Base-by-base conservation (phyloP, 2,329 filamentous ascomycete genomes). In the Exophiala phaeomuriformis region DNA sequence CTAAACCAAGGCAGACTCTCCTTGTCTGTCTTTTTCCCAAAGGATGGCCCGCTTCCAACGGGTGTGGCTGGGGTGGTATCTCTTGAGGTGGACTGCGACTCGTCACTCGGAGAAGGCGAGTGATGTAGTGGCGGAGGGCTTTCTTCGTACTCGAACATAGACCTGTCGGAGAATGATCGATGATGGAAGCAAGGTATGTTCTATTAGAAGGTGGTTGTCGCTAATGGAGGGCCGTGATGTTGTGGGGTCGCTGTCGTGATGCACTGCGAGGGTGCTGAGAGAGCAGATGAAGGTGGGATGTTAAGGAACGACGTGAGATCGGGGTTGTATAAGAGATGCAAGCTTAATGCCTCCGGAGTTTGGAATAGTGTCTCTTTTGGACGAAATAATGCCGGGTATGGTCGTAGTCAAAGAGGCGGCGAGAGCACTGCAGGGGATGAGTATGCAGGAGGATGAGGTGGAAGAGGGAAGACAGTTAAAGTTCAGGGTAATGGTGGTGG, bases 131-230 rank as follows among this genome's bases (percentile, higher is more conserved):
- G 73, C 64, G 74, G 76, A 63, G 75, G 74, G 55, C 66, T 71
- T 59, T 74, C 72, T 66, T 72, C 71, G 65, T 75, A 75, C 72
- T 77, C 75, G 71, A 77, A 76, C 73, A 77, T 80, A 60, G 58
- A 63, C 59, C 44, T 55, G 28, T 36, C 32, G 39, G 29, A 50
- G 32, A 27, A 35, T 45, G 8, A 28, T 44, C 4, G n/a, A 19
- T 28, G 40, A 39, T 33, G 27, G 40, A 45, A 42, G 35, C 19
- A 19, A 64, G 67, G 63, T 32, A 31, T 36, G 42, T 27, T 35
- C 49, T 32, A 8, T 19, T 19, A 19, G 19, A 19, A 19, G 19
- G 42, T 12, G 33, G 48, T 29, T 42, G 48, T 48, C 33, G 49
- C 41, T 29, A 39, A 43, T n/a, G 28, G 19, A 28, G n/a, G 51